Percentiles rank a stretch among this genome's conserved stretches.
These are phyloP conservation scores for Davidsoniella neocaledoniae DNA, from an alignment of 2,329 filamentous ascomycete genomes.

Conservation along the genomic window DNA sequence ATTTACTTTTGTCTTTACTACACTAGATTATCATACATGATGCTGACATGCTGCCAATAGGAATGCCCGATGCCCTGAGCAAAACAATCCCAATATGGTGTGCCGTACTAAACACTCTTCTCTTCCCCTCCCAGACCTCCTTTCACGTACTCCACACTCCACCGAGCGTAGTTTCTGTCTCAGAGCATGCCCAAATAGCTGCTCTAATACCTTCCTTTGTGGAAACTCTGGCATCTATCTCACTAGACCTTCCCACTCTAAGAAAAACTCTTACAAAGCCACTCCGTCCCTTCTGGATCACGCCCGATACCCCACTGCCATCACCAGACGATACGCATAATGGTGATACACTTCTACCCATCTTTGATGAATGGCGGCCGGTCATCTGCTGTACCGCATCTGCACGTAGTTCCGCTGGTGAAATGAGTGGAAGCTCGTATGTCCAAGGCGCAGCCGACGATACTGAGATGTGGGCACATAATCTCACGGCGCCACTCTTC, in stretches of 20 bases:
- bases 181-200: slow-evolving; percentile 67
- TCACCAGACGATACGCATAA: slow-evolving; percentile 8
- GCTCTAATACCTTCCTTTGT: slow-evolving; percentile 39
- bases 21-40: neutral
- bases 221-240: slow-evolving; percentile 34
- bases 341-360: slow-evolving; percentile 12
- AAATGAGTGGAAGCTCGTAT: slow-evolving; percentile 44
- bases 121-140: slow-evolving; percentile 46
- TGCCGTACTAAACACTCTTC: slow-evolving; percentile 59
- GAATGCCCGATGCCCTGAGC: slow-evolving; percentile 84
- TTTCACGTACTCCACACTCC: slow-evolving; percentile 49
- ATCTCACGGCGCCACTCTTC: slow-evolving; percentile 62
- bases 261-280: slow-evolving; percentile 48
- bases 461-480: slow-evolving; percentile 78
- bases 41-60: slow-evolving; percentile 22
- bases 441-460: slow-evolving; percentile 93
- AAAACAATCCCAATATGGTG: slow-evolving; percentile 95
- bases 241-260: slow-evolving; percentile 39
- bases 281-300: slow-evolving; percentile 65
- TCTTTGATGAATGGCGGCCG: slow-evolving; percentile 46
- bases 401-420: slow-evolving; percentile 48
- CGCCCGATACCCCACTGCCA: slow-evolving; percentile 42
- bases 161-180: slow-evolving; percentile 51
- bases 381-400: slow-evolving; percentile 80
- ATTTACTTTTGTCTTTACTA: neutral